Base-by-base conservation (phyloP, 2,329 filamentous ascomycete species). In the Beauveria sp. region DNA sequence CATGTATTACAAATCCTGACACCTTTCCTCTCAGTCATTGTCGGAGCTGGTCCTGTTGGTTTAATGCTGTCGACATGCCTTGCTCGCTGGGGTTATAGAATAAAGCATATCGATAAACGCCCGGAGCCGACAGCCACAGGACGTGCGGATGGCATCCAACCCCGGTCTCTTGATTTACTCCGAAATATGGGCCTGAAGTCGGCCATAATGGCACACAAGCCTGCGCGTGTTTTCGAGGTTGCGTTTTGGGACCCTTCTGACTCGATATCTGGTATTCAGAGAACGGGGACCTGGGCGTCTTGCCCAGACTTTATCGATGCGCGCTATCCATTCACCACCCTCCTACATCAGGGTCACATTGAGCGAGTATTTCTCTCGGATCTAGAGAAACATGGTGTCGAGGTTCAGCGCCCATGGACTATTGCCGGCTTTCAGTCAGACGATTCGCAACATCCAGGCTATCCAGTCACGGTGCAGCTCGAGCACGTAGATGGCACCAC, bases 71-170 rank as follows among this genome's bases (percentile, higher is more conserved):
- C 91, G 9, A 92, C 92, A 34, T 93, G 90, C 71, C 83, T 97
- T 64, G 90, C 91, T 63, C 83, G 92, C 78, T 96, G 92, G 91
- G 93, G 93, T 22, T 97, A 96, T 80, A 91, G 86, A 73, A 91
- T 97, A 74, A 96, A 93, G 79, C 91, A 96, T 76, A 91, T 96
- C 70, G 93, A 96, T 77, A 96, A 96, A 75, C 84, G 92, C 63
- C 81, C 91, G 2, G 89, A 93, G 69, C 92, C 92, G 18, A 96
- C 92, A 14, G 71, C 85, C 2, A 96, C 91, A 22, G 92, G 92
- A 58, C 89, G 92, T 65, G 93, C 92, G 61, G 92, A 96, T 75
- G 92, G 91, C 64, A 96, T 97, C 62, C 92, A 96, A 76, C 92
- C 92, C 43, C 87, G 93, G 45, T 96, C 92, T 0, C 80, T 96